Evolutionary conservation across 2,329 filamentous ascomycete genomes (phyloP), one percentile per base, ranked within the genome.

Genomic region (Colletotrichum eleusines): DNA sequence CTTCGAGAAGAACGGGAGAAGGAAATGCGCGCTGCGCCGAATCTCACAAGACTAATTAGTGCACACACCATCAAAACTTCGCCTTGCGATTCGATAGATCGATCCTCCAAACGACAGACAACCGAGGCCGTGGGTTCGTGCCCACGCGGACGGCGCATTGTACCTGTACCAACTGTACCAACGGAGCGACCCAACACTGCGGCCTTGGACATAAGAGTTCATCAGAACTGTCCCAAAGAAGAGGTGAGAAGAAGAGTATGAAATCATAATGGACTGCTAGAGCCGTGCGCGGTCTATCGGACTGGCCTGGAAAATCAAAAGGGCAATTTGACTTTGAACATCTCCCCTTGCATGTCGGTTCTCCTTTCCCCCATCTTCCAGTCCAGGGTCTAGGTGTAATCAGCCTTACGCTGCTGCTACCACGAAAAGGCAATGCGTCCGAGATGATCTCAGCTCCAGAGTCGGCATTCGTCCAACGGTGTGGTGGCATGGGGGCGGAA

Each of bases 381-480:
- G 31, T 14, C 68, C 51, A 51, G 68, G 63, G 63, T 62, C 51
- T 44, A 46, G 20, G 44, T 11, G n/a, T 23, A 28, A 23, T 71
- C 68, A 71, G 64, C 68, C 68, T 71, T 67, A 71, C 28, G 50
- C 68, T 51, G 40, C 42, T 71, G 58, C 68, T 71, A 59, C 58
- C 35, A 71, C 57, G 33, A 71, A 46, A 38, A n/a, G 57, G 33
- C 51, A 44, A 61, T 44, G 63, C 68, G 23, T 33, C 63, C 31
- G 42, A 71, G 63, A 68, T 63, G 51, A 68, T 59, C 57, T 58
- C 59, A 33, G 64, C 57, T 63, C 35, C 50, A 35, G 42, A 46
- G 40, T 16, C 48, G 46, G 44, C 50, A 66, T 58, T 54, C 68
- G 63, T 57, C 64, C 51, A 58, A 58, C 57, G 44, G 44, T 68